phyloP scores from a whole-genome alignment of 164 flowering plant genomes.

The Warburgia ugandensis region DNA sequence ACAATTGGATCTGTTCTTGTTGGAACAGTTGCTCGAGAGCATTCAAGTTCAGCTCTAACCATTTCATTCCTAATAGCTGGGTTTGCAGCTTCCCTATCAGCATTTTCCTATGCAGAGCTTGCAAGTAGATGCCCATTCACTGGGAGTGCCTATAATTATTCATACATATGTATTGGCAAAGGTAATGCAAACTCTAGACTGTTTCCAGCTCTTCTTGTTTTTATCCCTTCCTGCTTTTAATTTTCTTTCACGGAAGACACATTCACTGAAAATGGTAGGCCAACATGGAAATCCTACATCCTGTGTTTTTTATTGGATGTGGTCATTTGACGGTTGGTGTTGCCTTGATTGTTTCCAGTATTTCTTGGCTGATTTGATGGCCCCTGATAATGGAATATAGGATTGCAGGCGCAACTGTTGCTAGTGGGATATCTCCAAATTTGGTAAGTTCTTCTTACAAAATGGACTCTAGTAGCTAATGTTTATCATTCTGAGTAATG shows the following conservation, averaged over 20 bases:
- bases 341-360: constrained; percentile 39
- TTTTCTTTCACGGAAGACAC: too few relatives aligned
- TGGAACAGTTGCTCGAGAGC: constrained; percentile 93
- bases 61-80: constrained; percentile 89
- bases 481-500: too few relatives aligned
- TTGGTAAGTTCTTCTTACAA: too few relatives aligned
- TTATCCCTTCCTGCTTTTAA: too few relatives aligned
- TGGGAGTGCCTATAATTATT: constrained; percentile 96
- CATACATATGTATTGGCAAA: constrained; percentile 97
- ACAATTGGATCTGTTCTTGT: constrained; percentile 93
- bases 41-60: constrained; percentile 82
- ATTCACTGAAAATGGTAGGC: too few relatives aligned
- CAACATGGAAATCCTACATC: too few relatives aligned
- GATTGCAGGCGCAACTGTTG: constrained; percentile 88
- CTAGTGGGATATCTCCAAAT: constrained; percentile 97
- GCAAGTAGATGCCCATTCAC: constrained; percentile 97
- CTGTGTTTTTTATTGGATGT: too few relatives aligned
- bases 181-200: too few relatives aligned
- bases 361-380: constrained; percentile 97
- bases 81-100: constrained; percentile 92
- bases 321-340: constrained; percentile 3
- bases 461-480: too few relatives aligned
- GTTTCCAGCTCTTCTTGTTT: too few relatives aligned
- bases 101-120: constrained; percentile 97
- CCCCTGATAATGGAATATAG: constrained; percentile 90